Evolutionary conservation across 768 basidiomycete genomes (phyloP), one percentile per base, ranked within the genome.

Genomic region (Serendipita vermifera): DNA sequence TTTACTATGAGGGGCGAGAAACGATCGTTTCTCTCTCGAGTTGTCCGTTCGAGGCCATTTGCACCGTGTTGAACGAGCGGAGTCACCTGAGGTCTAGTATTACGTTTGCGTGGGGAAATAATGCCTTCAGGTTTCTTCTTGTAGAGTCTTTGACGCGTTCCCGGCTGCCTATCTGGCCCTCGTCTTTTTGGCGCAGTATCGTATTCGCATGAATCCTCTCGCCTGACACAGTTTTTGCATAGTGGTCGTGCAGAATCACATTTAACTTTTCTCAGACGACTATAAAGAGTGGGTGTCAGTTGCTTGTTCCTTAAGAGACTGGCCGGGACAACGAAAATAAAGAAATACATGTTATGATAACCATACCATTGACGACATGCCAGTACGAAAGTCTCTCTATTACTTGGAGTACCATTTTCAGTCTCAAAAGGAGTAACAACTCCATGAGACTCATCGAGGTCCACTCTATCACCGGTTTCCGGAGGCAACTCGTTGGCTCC

Each of bases 131-230:
- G 76, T 58, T 84, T 75, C 74, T 86, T 88, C 79, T 88, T 88
- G 76, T 85, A 87, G 56, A 82, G 83, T 62, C 87, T 77, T 66
- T 86, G 83, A 60, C 86, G 78, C 57, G 85, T 87, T 27, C 87
- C 87, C 58, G 87, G 87, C 64, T 79, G 79, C 71, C 87, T 88
- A 76, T 89, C 87, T 60, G 87, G 87, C 2, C 87, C 87, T 59
- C 87, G 77, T 59, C 87, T 81, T 69, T 85, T 87, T 62, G 86
- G 86, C 56, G 77, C 82, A 27, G 78, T 72, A 66, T 89, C 87
- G 69, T 88, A 89, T 70, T 82, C 76, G 69, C 87, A 89, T 55
- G 75, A 74, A 68, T 86, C 85, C 62, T 78, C 78, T 64, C 87
- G 75, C 65, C 85, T 81, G 69, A 77, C 73, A 68, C 87, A 88